Percentiles rank a stretch among this genome's conserved stretches.
Conservation (phyloP, 2,329 filamentous ascomycete genomes). For the Aspergillus versicolor region DNA sequence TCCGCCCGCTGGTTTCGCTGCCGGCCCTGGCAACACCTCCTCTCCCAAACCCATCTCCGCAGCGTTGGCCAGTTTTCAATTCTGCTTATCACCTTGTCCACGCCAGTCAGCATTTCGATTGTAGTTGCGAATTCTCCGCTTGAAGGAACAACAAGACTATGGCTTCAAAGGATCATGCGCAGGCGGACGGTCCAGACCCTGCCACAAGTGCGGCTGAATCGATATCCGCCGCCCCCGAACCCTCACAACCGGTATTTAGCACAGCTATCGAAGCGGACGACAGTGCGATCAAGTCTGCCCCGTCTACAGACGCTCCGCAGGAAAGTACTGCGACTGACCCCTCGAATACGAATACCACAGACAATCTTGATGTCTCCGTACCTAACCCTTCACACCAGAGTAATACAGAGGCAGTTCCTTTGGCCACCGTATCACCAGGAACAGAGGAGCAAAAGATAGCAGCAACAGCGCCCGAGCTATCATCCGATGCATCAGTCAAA, state of each 20-base stretch:
- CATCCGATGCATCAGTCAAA: slow-evolving; percentile 31
- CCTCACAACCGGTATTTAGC: slow-evolving; percentile 19
- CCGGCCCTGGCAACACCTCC: background rate
- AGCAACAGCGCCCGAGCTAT: slow-evolving; percentile 18
- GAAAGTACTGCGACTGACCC: slow-evolving; percentile 8
- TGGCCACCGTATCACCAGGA: slow-evolving; percentile 17
- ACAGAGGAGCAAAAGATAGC: slow-evolving; percentile 24
- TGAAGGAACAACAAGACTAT: slow-evolving; percentile 8
- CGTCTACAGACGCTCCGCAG: slow-evolving; percentile 15
- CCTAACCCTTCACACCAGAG: slow-evolving; percentile 17
- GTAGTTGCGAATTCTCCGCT: background rate
- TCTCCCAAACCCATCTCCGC: background rate
- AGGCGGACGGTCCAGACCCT: slow-evolving; percentile 19
- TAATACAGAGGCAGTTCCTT: slow-evolving; percentile 12
- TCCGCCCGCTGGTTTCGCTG: slow-evolving; percentile 4
- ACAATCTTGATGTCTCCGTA: slow-evolving; percentile 22
- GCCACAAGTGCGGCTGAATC: slow-evolving; percentile 17
- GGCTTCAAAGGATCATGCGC: slow-evolving; percentile 24
- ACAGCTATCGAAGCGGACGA: slow-evolving; percentile 15
- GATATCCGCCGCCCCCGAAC: slow-evolving; percentile 17
- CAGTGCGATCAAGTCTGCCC: slow-evolving; percentile 8
- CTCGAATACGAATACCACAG: slow-evolving; percentile 21
- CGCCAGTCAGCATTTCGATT: background rate
- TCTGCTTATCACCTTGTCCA: background rate
- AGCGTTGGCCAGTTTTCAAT: background rate